Evolutionary conservation across 2,329 filamentous ascomycete genomes (phyloP), one percentile per base, ranked within the genome.

Genomic region (Elsinoe arachidis): DNA sequence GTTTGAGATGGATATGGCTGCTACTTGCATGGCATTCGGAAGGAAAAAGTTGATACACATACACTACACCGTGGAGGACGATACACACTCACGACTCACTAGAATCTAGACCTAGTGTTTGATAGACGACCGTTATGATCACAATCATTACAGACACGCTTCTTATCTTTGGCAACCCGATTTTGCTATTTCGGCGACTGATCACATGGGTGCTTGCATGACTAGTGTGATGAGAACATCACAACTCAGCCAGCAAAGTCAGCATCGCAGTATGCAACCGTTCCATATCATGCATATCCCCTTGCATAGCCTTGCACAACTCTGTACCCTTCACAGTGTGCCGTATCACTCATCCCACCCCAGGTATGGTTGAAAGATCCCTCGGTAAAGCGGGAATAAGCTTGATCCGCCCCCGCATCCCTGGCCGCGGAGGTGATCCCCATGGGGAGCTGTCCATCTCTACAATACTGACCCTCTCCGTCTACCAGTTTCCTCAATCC

Each of bases 341-440:
- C n/a, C 15, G 33, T 53, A 53, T 53, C 49, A 53, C 34, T 53
- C 49, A 53, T 53, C 49, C 15, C 34, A 19, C 12, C 14, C 19
- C 15, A 23, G 2, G 23, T 11, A 39, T 41, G 56, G 39, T 37
- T 43, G 23, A 26, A 53, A 7, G 39, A 38, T 52, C 55, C 58
- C 58, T 57, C 54, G 58, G 58, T 52, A 56, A 53, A 38, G 21
- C 30, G 6, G 17, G 23, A 53, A 35, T 35, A 15, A 53, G 49
- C 35, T 35, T 53, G 44, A 39, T 43, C 41, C 34, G 26, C 55
- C 58, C 52, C 58, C 58, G 58, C 58, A 44, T 43, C 55, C 37
- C 19, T 39, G 44, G n/a, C 37, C 39, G 53, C 53, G n/a, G 38
- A 35, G 11, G 10, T 39, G 19, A 30, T 33, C 53, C 37, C 38